A percentile compares a stretch with the other conserved stretches of the same genome.
phyloP scores from a whole-genome alignment of 768 basidiomycete species.

The Ramaria sp. region DNA sequence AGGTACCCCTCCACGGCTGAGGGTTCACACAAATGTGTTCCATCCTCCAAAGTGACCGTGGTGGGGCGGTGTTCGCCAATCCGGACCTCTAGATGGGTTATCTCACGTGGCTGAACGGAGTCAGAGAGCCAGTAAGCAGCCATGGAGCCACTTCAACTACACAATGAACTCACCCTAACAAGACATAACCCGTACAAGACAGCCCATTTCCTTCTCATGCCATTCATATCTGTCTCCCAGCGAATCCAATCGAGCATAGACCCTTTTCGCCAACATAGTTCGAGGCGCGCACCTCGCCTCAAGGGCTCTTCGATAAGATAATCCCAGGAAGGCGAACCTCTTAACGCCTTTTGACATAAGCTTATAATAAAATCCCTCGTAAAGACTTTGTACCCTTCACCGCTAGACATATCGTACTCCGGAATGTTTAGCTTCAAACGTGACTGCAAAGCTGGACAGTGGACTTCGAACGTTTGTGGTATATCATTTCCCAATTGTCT shows the following conservation, averaged over 20 bases:
- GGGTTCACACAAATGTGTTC: conserved; percentile 54
- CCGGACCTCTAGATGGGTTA: conserved; percentile 62
- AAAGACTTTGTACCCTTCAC: conserved; percentile 39
- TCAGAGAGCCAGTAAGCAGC: conserved; percentile 6
- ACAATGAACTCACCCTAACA: conserved; percentile 40
- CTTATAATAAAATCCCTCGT: conserved; percentile 50
- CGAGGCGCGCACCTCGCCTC: conserved; percentile 43
- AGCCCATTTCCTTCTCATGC: conserved; percentile 52
- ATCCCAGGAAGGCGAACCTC: conserved; percentile 49
- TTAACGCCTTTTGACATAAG: conserved; percentile 47
- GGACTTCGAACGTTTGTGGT: conserved; percentile 58
- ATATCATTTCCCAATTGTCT: conserved; percentile 60
- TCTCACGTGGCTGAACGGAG: conserved; percentile 22
- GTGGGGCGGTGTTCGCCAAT: conserved; percentile 47
- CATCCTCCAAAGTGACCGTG: conserved; percentile 31
- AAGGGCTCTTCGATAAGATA: conserved; percentile 44
- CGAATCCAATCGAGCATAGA: conserved; percentile 82
- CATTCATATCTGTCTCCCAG: conserved; percentile 55
- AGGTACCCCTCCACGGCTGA: conserved; percentile 81
- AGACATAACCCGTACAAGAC: conserved; percentile 69
- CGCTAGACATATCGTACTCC: conserved; percentile 25
- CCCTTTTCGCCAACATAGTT: conserved; percentile 69
- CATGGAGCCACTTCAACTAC: background rate
- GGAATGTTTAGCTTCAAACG: conserved; percentile 66
- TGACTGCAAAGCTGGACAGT: conserved; percentile 55